Evolutionary conservation across 176 grass and related monocot species (phyloP), one percentile per base, ranked within the genome.

Genomic region (Echinochloa phyllopogon): DNA sequence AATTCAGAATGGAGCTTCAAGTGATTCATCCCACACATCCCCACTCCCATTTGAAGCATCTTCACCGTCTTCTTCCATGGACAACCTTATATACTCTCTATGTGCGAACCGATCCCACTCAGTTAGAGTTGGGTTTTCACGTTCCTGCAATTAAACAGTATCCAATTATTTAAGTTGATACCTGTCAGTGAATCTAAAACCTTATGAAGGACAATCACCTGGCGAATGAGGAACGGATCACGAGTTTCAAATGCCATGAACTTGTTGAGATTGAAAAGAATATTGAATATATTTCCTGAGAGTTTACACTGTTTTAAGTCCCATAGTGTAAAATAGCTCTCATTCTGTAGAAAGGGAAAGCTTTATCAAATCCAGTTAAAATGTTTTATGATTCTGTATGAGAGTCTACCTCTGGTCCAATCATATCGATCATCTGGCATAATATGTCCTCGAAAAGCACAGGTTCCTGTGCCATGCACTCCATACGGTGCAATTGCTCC

Each of bases 171-270:
- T 72, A 90, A 72, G 16, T 50, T 59, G 66, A 81, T 51, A 42
- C 18, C 63, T 75, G 16, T 24, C 62, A 65, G 49, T 52, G 45
- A 55, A 85, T 82, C 74, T 55, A 83, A 13, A 67, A 49, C 17
- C 72, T 79, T 59, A 85, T 70, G 6, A 42, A 58, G 74, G 74
- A 45, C 18, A 50, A 72, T 94, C 75, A 98, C 96, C 91, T 98
- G 96, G 57, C 96, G 96, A 92, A 96, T 96, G 65, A 98, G 91
- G 85, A 98, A 98, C 2, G 96, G 96, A 86, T 98, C 96, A 69
- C 96, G 93, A 75, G 91, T 94, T 90, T 99, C 97, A 88, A 99
- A 99, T n/a, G 97, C 94, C 97, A 99, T 99, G 65, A 99, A 99
- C 83, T 99, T 99, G 80, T 96, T 99, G 58, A 99, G 97, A 83